These are phyloP conservation scores for Golovinomyces cichoracearum DNA, from an alignment of 2,329 filamentous ascomycete genomes.

Conservation along the genomic window DNA sequence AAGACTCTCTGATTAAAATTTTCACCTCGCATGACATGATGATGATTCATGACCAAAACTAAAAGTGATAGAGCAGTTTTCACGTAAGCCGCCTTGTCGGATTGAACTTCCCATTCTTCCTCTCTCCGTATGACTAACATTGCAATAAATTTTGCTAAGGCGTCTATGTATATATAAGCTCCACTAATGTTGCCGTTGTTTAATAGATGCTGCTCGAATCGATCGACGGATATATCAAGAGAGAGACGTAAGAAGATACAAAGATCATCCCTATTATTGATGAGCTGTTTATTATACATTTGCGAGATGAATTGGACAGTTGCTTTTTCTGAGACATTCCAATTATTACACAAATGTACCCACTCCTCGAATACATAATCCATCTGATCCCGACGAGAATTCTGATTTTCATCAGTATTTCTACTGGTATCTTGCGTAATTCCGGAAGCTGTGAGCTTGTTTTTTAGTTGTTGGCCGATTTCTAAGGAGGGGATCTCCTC, in stretches of 20 bases:
- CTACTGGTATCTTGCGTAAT: constrained; percentile 26
- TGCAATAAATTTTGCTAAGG: constrained; percentile 55
- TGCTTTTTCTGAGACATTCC: constrained; percentile 47
- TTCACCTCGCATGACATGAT: constrained; percentile 57
- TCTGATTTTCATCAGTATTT: constrained; percentile 27
- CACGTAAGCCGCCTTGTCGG: constrained; percentile 43
- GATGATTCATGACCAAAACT: constrained; percentile 58
- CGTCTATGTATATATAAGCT: constrained; percentile 41
- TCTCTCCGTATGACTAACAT: constrained; percentile 48
- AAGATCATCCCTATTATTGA: constrained; percentile 51
- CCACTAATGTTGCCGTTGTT: constrained; percentile 32
- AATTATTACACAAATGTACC: constrained; percentile 56
- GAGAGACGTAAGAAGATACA: constrained; percentile 56
- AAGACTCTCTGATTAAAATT: constrained; percentile 71
- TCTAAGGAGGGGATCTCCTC: constrained; percentile 41
- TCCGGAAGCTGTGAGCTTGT: constrained; percentile 29
- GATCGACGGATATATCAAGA: constrained; percentile 52
- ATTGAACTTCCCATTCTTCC: constrained; percentile 28
- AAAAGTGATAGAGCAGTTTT: constrained; percentile 56
- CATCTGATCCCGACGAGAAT: constrained; percentile 51
- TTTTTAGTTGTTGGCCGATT: constrained; percentile 44
- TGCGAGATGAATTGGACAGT: constrained; percentile 59
- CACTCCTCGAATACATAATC: constrained; percentile 94
- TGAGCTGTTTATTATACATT: constrained; percentile 45
- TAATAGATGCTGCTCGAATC: constrained; percentile 45